Evolutionary conservation across 192 early-diverging fungal species (phyloP), one percentile per base, ranked within the genome.

Genomic region (Oehlia diaphana): DNA sequence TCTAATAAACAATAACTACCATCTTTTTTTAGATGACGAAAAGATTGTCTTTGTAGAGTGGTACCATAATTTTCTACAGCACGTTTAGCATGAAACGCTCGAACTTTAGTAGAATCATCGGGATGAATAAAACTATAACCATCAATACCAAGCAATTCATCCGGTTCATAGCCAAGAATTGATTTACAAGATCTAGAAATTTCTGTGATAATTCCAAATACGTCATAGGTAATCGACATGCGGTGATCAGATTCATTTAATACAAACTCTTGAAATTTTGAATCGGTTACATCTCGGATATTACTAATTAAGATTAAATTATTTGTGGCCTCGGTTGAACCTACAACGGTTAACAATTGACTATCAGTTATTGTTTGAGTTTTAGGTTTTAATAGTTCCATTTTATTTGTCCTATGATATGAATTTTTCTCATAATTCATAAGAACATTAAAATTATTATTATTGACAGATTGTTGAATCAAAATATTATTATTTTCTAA

Each of bases 121-220:
- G 64, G 64, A 66, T 66, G 64, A 33, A 66, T 66, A 66, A n/a
- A 66, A 21, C 6, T n/a, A 31, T 66, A 66, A 66, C 64, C 64
- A 14, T 66, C 64, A 66, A 12, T 3, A 12, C 64, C 64, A 16
- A 66, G 31, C 9, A 66, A 66, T 66, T 66, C 64, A 66, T 66
- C 31, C 12, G 64, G 13, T 16, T 66, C 64, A 14, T n/a, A 66
- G 6, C 64, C 64, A 14, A 66, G 21, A 1, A 66, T 66, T 14
- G 23, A 31, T 66, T 66, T 31, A 66, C 64, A 66, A 66, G 64
- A 66, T 33, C 64, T 33, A 14, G 64, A 66, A 16, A 66, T 12
- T 28, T 66, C 64, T 5, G 13, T 31, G 23, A 66, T 66, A 12
- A 66, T 31, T 5, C 64, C 64, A 12, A 28, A 13, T 9, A 66